Base-by-base conservation (phyloP, 2,329 filamentous ascomycete genomes). In the Shiraia bambusicola region DNA sequence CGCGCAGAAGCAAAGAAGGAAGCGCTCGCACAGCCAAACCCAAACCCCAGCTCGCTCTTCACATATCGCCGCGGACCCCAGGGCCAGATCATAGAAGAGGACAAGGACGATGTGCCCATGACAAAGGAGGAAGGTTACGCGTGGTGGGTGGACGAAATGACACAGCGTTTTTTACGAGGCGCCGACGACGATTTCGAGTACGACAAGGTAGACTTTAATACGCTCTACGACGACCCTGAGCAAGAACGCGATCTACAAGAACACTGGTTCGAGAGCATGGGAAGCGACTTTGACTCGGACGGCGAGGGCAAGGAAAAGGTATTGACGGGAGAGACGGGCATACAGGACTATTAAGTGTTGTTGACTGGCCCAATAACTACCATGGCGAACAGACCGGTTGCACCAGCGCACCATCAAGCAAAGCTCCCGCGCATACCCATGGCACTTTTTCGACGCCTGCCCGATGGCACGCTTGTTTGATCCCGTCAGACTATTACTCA, bases 121-220 rank as follows among this genome's bases (percentile, higher is more conserved):
- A 82, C 66, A 24, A 84, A 81, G 58, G 82, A 84, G 38, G 84
- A 89, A 33, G 90, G 84, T 0, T 71, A 74, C 36, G 74, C 77
- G 47, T 76, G 82, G 45, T 95, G 90, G 90, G 71, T 73, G 26
- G 80, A 80, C 42, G 87, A 86, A 56, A 81, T 95, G 72, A 78
- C 80, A 25, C 74, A 84, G 54, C 77, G 89, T 26, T 95, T 95
- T 58, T 67, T 95, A 22, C 72, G 76, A 14, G 90, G 90, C 0
- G 77, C 77, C 5, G 90, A 94, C 59, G 75, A 77, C 1, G 88
- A 94, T 34, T 92, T 94, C 56, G 84, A 92, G 47, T 95, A 95
- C 61, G 66, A 58, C 1, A 57, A 51, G 2, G 84, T 95, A 4
- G 90, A 95, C 60, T 72, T 73, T 26, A 83, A 86, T 58, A 83